Percentiles rank a stretch among this genome's conserved stretches.
phyloP scores from a whole-genome alignment of 2,329 filamentous ascomycete genomes.

The Hyphodiscus sp. region DNA sequence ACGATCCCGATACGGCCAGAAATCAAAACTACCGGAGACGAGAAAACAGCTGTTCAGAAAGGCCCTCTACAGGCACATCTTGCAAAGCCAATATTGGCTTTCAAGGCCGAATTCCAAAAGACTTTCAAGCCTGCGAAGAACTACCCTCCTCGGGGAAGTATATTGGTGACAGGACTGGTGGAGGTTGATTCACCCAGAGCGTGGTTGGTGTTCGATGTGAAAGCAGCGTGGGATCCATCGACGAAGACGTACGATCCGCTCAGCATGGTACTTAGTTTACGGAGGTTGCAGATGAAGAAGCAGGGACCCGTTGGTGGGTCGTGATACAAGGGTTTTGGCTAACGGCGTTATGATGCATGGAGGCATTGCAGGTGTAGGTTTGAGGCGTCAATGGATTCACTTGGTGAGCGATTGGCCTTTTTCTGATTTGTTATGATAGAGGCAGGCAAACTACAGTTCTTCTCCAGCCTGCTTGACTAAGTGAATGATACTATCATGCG shows the following conservation, averaged over 20 bases:
- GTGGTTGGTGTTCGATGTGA: constrained; percentile 44
- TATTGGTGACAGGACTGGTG: constrained; percentile 48
- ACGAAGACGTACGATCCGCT: constrained; percentile 33
- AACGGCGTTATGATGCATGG: neutral
- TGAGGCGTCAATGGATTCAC: neutral
- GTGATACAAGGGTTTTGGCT: neutral
- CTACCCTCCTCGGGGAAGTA: constrained; percentile 43
- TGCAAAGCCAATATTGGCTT: constrained; percentile 22
- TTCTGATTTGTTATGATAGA: neutral
- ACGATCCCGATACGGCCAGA: neutral
- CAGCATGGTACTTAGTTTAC: constrained; percentile 35
- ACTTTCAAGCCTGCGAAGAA: constrained; percentile 41
- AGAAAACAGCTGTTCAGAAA: constrained; percentile 1
- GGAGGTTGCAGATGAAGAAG: constrained; percentile 39
- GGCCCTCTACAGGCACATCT: constrained; percentile 19
- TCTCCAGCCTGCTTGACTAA: constrained; percentile 13
- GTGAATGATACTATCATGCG: neutral
- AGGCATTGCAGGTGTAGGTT: neutral
- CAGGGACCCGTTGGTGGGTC: constrained; percentile 22
- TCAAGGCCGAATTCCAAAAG: constrained; percentile 28
- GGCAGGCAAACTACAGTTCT: neutral
- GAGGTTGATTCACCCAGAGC: constrained; percentile 43
- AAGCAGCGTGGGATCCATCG: constrained; percentile 51
- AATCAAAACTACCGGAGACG: neutral
- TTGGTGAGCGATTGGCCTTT: neutral